Conservation (phyloP, 306 rosid genomes). For the Alnus rubra region DNA sequence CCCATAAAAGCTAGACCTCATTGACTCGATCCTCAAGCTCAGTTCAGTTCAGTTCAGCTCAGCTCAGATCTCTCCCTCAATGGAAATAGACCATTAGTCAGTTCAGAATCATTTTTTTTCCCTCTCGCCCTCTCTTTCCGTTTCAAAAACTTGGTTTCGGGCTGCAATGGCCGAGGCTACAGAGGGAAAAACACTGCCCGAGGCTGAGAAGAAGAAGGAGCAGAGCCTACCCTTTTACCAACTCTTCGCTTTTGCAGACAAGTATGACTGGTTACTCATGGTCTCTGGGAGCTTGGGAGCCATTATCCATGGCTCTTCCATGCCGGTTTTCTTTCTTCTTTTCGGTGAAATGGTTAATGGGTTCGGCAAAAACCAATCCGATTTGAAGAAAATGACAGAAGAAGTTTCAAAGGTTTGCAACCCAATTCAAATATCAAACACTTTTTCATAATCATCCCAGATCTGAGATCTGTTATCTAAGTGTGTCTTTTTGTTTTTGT, state of each 20-base stretch:
- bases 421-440: neutral
- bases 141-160: conserved; percentile 1
- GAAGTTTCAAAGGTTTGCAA: conserved; percentile 80
- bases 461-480: conserved; percentile 49
- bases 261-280: conserved; percentile 76
- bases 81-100: conserved; percentile 36
- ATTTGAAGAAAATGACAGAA: conserved; percentile 80
- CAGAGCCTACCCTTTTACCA: conserved; percentile 81
- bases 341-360: conserved; percentile 98
- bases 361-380: conserved; percentile 87
- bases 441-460: conserved; percentile 28
- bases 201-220: conserved; percentile 94
- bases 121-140: neutral
- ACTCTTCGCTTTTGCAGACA: conserved; percentile 92
- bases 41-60: conserved; percentile 2
- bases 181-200: conserved; percentile 68
- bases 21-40: conserved; percentile 22
- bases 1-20: conserved; percentile 19
- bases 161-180: conserved; percentile 55
- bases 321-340: conserved; percentile 92
- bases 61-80: conserved; percentile 35
- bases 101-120: conserved; percentile 6
- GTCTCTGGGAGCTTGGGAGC: conserved; percentile 84
- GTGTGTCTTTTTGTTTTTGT: neutral
- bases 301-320: conserved; percentile 90